Evolutionary conservation across 257 asterid species (phyloP).

Genomic region (Lantana camara): DNA sequence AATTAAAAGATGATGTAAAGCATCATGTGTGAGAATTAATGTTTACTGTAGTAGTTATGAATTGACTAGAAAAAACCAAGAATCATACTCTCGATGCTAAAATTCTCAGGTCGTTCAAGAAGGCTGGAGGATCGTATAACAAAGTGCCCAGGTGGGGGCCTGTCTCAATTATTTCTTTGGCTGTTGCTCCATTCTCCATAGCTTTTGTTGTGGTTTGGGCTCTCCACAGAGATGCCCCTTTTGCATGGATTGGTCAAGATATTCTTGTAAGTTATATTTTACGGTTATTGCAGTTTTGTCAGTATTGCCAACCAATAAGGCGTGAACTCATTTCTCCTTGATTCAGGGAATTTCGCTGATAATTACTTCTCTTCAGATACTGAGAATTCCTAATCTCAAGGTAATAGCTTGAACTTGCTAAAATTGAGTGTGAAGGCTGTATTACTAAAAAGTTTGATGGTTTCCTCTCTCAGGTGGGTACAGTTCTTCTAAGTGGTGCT

Average conservation of each 20-base stretch:
- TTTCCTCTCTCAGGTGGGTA: slow-evolving; percentile 69
- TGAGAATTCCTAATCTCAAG: slow-evolving; percentile 94
- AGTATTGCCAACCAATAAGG: background rate
- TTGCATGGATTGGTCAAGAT: slow-evolving; percentile 97
- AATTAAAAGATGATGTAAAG: no score
- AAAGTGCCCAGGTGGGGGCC: slow-evolving; percentile 41
- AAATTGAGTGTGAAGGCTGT: slow-evolving; percentile 15
- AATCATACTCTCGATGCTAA: background rate
- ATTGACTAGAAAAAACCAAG: background rate
- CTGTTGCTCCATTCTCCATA: slow-evolving; percentile 82
- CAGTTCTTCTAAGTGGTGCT: slow-evolving; percentile 80
- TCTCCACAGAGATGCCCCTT: slow-evolving; percentile 54
- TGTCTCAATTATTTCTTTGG: slow-evolving; percentile 74
- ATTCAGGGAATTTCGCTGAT: slow-evolving; percentile 88
- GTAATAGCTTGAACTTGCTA: slow-evolving; percentile 38
- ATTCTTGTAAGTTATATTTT: slow-evolving; percentile 63
- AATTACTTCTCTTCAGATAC: slow-evolving; percentile 87
- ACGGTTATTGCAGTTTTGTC: no score
- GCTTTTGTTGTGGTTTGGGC: slow-evolving; percentile 89
- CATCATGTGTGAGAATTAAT: background rate
- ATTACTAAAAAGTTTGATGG: slow-evolving; percentile 4
- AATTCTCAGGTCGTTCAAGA: slow-evolving; percentile 42
- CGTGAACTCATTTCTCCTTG: slow-evolving; percentile 9
- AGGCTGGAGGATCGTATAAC: slow-evolving; percentile 39
- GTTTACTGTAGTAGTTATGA: background rate